These are phyloP conservation scores for Sapria himalayana DNA, from an alignment of 345 rosid genomes.

Conservation along the genomic window DNA sequence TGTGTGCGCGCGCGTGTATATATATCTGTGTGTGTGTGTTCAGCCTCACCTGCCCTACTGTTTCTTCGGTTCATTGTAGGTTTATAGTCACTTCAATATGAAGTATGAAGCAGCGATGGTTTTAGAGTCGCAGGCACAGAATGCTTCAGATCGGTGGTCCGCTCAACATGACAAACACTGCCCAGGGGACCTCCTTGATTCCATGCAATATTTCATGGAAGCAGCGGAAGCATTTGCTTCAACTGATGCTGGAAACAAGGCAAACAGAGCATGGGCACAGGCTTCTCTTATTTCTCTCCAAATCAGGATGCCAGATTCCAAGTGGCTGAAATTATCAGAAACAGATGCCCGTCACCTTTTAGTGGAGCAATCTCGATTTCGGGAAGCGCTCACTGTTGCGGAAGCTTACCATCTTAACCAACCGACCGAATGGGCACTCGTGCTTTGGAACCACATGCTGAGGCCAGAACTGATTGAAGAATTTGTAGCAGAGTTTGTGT, in stretches of 20 bases:
- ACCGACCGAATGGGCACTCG: slow-evolving; percentile 85
- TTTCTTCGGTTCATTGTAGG: slow-evolving; percentile 33
- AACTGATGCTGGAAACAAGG: slow-evolving; percentile 88
- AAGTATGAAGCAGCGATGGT: slow-evolving; percentile 86
- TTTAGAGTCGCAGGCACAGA: slow-evolving; percentile 63
- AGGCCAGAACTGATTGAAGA: slow-evolving; percentile 74
- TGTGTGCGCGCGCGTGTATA: no score
- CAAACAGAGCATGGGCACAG: slow-evolving; percentile 62
- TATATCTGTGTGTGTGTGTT: no score
- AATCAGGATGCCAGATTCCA: slow-evolving; percentile 86
- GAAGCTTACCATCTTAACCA: slow-evolving; percentile 94
- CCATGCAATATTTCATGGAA: slow-evolving; percentile 84
- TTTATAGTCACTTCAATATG: slow-evolving; percentile 89
- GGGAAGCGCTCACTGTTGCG: slow-evolving; percentile 87
- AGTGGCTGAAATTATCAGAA: slow-evolving; percentile 67
- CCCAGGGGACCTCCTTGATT: slow-evolving; percentile 80
- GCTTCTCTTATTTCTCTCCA: slow-evolving; percentile 94
- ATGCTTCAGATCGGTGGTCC: slow-evolving; percentile 65
- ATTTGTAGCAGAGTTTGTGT: slow-evolving; percentile 84
- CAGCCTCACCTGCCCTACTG: no score
- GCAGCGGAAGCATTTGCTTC: slow-evolving; percentile 92
- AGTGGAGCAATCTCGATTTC: slow-evolving; percentile 85
- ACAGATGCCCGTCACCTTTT: slow-evolving; percentile 75
- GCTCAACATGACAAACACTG: slow-evolving; percentile 56
- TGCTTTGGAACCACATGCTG: slow-evolving; percentile 92